Evolutionary conservation across 23 red algal genomes (phyloP).

Genomic region (Cyanidium caldarium): DNA sequence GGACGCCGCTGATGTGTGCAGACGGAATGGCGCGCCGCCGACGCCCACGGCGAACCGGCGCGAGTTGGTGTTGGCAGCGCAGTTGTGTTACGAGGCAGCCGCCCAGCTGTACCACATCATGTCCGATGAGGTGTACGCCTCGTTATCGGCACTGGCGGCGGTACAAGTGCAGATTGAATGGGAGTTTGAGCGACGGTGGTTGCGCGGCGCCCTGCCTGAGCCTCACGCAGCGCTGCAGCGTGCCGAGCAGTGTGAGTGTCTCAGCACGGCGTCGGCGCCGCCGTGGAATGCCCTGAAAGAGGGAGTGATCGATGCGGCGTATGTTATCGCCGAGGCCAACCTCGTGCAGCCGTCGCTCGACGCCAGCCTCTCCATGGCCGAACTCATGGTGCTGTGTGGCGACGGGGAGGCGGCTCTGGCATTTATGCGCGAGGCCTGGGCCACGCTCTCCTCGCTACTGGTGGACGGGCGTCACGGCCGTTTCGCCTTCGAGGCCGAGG

Average conservation of each 20-base stretch:
- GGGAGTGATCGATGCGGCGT: not conserved
- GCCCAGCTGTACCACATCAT: not conserved
- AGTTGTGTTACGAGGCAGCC: not conserved
- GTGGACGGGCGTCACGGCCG: not conserved
- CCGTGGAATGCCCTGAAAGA: not conserved
- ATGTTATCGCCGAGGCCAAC: not conserved
- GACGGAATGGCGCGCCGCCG: not conserved
- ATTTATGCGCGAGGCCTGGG: not conserved
- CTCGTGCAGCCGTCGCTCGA: not conserved
- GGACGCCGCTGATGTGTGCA: no score
- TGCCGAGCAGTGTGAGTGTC: no score
- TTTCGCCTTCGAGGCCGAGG: not conserved
- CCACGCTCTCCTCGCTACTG: not conserved
- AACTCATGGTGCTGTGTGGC: not conserved
- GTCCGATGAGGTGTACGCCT: not conserved
- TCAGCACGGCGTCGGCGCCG: no score
- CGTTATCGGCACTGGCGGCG: not conserved
- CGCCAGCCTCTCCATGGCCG: not conserved
- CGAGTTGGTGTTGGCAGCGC: not conserved
- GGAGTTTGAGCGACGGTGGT: not conserved
- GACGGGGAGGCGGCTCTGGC: not conserved
- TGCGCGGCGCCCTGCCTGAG: not conserved
- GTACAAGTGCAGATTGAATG: not conserved
- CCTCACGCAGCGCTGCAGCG: no score
- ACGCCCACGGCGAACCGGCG: no score